Conservation (phyloP, 2,329 filamentous ascomycete species). For the Aspergillus sp. region DNA sequence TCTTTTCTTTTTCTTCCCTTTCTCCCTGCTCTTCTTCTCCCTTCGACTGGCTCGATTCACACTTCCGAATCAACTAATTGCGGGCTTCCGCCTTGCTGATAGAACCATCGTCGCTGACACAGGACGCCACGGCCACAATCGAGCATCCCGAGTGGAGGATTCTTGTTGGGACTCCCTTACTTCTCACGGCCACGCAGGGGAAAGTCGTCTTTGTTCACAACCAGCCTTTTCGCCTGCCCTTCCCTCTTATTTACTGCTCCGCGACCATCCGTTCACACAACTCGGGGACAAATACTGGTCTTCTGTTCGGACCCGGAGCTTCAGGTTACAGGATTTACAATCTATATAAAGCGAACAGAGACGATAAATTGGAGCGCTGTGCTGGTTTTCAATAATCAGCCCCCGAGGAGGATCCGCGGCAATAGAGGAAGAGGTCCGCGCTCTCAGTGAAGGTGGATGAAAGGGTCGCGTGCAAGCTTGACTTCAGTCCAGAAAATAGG, state of each 20-base stretch:
- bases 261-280: not conserved
- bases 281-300: not conserved
- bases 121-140: slow-evolving; percentile 15
- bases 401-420: not conserved
- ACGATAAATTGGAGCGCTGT: not conserved
- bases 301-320: slow-evolving; percentile 3
- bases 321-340: slow-evolving; percentile 7
- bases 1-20: slow-evolving; percentile 11
- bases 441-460: not conserved
- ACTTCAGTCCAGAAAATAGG: not conserved
- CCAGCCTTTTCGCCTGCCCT: not conserved
- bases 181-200: slow-evolving; percentile 13
- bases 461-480: not conserved
- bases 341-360: not conserved
- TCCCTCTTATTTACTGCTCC: slow-evolving; percentile 1
- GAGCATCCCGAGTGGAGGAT: slow-evolving; percentile 11
- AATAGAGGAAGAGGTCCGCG: not conserved
- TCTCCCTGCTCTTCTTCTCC: not conserved
- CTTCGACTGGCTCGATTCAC: slow-evolving; percentile 7
- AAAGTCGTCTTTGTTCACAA: slow-evolving; percentile 8
- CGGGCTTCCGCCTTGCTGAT: slow-evolving; percentile 7
- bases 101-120: slow-evolving; percentile 7
- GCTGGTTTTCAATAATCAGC: not conserved
- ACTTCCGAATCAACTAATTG: slow-evolving; percentile 15
- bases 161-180: slow-evolving; percentile 20